A percentile compares a stretch with the other conserved stretches of the same genome.
phyloP scores from a whole-genome alignment of 169 alveolate genomes.

The Eimeria acervulina region DNA sequence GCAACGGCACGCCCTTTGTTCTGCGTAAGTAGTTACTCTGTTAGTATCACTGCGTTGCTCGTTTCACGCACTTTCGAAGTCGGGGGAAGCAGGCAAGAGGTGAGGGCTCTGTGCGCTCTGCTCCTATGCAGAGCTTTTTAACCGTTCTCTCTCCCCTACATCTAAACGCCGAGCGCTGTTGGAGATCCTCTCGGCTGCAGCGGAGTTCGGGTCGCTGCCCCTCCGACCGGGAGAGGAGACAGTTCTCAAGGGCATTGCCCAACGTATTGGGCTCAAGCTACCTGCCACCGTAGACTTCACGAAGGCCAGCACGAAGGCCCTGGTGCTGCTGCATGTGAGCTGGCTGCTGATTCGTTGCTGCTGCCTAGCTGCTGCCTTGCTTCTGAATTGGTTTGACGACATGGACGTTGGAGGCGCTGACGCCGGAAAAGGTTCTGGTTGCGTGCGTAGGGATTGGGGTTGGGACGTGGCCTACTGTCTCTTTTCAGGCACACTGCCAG shows the following conservation, averaged over 20 bases:
- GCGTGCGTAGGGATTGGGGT: not conserved
- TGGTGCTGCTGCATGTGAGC: constrained; percentile 85
- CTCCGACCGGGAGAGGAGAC: constrained; percentile 94
- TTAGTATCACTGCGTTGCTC: not conserved
- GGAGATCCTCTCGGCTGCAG: constrained; percentile 92
- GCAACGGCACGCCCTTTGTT: not conserved
- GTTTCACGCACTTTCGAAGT: not conserved
- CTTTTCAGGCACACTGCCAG: constrained; percentile 96
- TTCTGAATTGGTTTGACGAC: not conserved
- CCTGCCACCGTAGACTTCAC: constrained; percentile 69
- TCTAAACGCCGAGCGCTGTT: constrained; percentile 90
- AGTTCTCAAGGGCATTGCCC: constrained; percentile 88
- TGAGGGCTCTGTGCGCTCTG: not conserved
- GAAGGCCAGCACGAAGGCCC: constrained; percentile 85
- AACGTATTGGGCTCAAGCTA: constrained; percentile 80
- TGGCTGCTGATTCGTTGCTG: not conserved
- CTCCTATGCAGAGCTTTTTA: constrained; percentile 86
- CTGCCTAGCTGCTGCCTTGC: no score
- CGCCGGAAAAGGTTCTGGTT: not conserved
- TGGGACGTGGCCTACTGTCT: constrained; percentile 49
- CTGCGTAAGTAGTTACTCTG: not conserved
- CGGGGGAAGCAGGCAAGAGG: no score
- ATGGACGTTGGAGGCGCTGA: not conserved
- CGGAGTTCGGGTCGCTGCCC: constrained; percentile 92
- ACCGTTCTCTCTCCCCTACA: constrained; percentile 86